Conservation (phyloP, 768 basidiomycete species). For the Suillus subalutaceus region DNA sequence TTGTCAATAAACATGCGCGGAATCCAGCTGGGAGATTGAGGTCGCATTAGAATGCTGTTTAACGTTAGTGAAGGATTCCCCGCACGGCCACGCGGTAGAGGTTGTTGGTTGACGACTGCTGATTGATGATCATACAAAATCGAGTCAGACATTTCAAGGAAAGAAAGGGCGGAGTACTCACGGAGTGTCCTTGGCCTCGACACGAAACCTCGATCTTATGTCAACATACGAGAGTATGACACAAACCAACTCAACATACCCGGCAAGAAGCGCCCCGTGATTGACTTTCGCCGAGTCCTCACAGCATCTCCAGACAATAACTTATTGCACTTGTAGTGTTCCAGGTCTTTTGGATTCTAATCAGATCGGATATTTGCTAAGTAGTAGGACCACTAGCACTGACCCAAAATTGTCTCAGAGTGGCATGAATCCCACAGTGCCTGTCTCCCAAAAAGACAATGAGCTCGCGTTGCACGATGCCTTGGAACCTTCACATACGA, state of each 20-base stretch:
- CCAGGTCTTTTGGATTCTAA: conserved; percentile 23
- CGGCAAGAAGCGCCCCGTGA: background rate
- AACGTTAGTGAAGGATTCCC: conserved; percentile 3
- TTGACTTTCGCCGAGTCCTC: background rate
- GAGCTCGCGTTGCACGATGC: background rate
- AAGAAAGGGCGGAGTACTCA: background rate
- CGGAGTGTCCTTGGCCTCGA: background rate
- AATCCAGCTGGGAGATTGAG: conserved; percentile 10
- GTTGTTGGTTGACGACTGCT: background rate
- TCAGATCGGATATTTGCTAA: background rate
- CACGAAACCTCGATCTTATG: background rate
- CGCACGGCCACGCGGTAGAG: background rate
- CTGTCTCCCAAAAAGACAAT: conserved; percentile 15
- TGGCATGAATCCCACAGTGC: conserved; percentile 34
- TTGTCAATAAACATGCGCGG: conserved; percentile 18
- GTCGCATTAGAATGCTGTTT: conserved; percentile 2
- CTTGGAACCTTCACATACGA: conserved; percentile 21
- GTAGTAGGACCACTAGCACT: background rate
- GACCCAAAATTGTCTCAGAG: conserved; percentile 33
- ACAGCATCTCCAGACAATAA: background rate
- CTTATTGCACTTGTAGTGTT: conserved; percentile 30
- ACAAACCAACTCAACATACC: background rate
- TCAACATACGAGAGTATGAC: background rate
- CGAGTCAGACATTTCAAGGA: background rate
- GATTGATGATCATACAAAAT: background rate